Conservation (phyloP, 805 yeast species). For the Candida glaebosa region DNA sequence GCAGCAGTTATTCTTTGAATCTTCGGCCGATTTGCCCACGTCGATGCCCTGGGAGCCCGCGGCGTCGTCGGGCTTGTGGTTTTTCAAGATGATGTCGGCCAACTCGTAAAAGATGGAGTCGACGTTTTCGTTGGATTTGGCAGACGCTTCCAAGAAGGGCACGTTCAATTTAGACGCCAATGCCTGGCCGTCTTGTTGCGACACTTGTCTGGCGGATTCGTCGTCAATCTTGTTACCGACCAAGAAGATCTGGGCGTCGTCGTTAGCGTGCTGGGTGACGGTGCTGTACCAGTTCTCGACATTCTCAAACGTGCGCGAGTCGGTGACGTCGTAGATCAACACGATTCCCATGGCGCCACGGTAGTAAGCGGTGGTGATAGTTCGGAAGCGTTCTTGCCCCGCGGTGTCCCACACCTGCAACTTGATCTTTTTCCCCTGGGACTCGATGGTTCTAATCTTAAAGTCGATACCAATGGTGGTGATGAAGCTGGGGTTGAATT, state of each 20-base stretch:
- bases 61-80: constrained; percentile 43
- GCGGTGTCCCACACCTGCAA: constrained; percentile 97
- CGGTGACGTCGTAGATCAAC: constrained; percentile 79
- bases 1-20: constrained; percentile 37
- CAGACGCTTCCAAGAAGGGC: constrained; percentile 94
- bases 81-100: constrained; percentile 82
- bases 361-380: constrained; percentile 89
- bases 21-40: constrained; percentile 18
- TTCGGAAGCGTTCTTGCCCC: constrained; percentile 94
- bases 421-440: constrained; percentile 89
- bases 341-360: constrained; percentile 89
- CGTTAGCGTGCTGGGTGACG: constrained; percentile 94
- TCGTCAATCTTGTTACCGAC: constrained; percentile 97
- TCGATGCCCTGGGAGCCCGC: constrained; percentile 19
- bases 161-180: constrained; percentile 83
- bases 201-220: constrained; percentile 78
- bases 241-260: constrained; percentile 88
- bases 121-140: constrained; percentile 89
- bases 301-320: constrained; percentile 87
- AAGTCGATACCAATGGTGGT: constrained; percentile 98
- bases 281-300: constrained; percentile 95
- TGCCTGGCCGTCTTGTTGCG: constrained; percentile 85
- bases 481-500: constrained; percentile 93
- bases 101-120: constrained; percentile 87
- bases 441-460: constrained; percentile 92